Evolutionary conservation across 2,329 filamentous ascomycete species (phyloP), one percentile per base, ranked within the genome.

Genomic region (Calonectria hongkongensis): DNA sequence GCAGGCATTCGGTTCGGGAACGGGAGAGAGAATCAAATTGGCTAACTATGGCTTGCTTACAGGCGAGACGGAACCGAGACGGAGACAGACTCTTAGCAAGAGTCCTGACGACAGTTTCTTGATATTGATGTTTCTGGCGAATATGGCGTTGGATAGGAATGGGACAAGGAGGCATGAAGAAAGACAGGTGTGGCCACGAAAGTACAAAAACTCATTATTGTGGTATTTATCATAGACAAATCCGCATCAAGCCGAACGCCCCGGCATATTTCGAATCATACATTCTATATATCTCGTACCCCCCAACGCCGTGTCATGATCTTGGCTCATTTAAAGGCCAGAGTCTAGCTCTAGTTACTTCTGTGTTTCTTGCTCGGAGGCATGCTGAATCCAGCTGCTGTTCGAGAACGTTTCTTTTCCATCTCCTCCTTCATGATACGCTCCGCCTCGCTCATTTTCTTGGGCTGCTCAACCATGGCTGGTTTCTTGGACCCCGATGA

Each of bases 361-460:
- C 85, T 87, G 71, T 86, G 89, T 78, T 89, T 90, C 84, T 92
- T 92, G 62, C 84, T 84, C 1, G 86, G 84, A 8, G 85, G 83
- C 58, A 87, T 87, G 21, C 84, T 85, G 66, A 87, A 86, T 0
- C 88, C 88, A 1, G 83, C 83, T 4, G 81, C 81, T 12, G 87
- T 89, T 60, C 90, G 86, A 41, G 87, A 84, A 68, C 92, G 88
- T 81, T 95, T 95, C 75, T 89, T 88, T 78, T 95, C 93, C 84
- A 95, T 89, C 81, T 96, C 94, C 78, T 94, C 93, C 83, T 93
- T 94, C 95, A 98, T 98, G 79, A 97, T 97, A 66, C 93, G 90
- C 84, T 96, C 95, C 3, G 93, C 93, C 81, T 97, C 95, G 79
- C 94, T 96, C 90, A 98, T 96, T 79, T 94, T 97, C 87, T 94